Conservation (phyloP, 2,329 filamentous ascomycete genomes). For the Nemania abortiva region DNA sequence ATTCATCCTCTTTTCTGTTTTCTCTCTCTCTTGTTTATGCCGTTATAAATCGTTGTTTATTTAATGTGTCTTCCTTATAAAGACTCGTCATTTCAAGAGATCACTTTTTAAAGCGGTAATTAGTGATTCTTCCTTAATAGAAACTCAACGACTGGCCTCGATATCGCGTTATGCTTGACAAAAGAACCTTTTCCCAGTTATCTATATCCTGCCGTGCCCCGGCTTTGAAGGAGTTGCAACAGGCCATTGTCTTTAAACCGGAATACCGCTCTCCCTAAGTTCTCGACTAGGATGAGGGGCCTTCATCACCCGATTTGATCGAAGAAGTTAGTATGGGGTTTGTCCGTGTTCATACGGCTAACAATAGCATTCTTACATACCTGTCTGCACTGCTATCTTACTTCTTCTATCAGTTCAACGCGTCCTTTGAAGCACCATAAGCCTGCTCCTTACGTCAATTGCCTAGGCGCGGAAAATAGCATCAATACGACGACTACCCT, state of each 20-base stretch:
- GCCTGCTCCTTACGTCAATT: conserved; percentile 22
- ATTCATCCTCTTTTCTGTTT: too few species aligned
- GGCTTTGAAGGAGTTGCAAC: conserved; percentile 22
- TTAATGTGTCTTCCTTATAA: too few species aligned
- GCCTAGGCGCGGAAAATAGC: conserved; percentile 6
- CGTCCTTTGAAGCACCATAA: conserved; percentile 14
- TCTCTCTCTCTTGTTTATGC: too few species aligned
- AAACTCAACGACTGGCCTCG: conserved; percentile 17
- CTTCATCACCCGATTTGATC: conserved; percentile 18
- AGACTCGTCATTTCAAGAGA: too few species aligned
- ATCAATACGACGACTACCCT: conserved; percentile 17
- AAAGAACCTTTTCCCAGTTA: conserved; percentile 19
- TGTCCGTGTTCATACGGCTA: conserved; percentile 8
- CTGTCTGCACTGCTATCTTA: conserved; percentile 25
- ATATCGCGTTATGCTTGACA: conserved; percentile 15
- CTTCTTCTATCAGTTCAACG: conserved; percentile 22
- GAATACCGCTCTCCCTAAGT: not conserved
- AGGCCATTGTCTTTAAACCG: conserved; percentile 20
- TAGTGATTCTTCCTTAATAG: too few species aligned
- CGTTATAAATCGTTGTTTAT: too few species aligned
- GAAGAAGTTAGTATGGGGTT: conserved; percentile 22
- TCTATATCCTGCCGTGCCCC: conserved; percentile 19
- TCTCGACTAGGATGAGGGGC: not conserved
- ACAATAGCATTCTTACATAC: conserved; percentile 11
- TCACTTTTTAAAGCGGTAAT: too few species aligned